Conservation (phyloP, 768 basidiomycete species). For the Boletus vermiculosoides region DNA sequence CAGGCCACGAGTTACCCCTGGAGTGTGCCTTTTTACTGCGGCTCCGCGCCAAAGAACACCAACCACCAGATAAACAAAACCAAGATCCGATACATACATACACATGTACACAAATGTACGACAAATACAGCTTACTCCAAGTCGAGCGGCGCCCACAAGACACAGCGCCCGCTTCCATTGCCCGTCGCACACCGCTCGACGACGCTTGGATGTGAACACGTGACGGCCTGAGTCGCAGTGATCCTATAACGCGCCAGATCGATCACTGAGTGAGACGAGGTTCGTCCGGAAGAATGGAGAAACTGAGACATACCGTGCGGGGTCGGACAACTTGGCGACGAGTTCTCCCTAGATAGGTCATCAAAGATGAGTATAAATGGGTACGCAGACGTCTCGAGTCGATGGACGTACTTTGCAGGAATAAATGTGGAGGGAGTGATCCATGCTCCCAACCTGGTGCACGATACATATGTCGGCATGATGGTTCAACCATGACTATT, state of each 20-base stretch:
- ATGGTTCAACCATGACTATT: neutral
- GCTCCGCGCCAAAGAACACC: neutral
- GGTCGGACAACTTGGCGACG: conserved; percentile 61
- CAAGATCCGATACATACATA: neutral
- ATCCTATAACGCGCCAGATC: conserved; percentile 43
- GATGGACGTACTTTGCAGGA: conserved; percentile 56
- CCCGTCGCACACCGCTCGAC: conserved; percentile 75
- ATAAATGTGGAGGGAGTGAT: conserved; percentile 72
- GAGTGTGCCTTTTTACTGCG: too few species aligned
- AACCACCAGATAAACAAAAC: neutral
- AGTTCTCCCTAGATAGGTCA: conserved; percentile 56
- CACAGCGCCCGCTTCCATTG: conserved; percentile 76
- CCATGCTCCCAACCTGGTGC: conserved; percentile 70
- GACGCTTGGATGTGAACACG: conserved; percentile 76
- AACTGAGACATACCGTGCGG: conserved; percentile 42
- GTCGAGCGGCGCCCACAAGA: conserved; percentile 65
- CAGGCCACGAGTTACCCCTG: too few species aligned
- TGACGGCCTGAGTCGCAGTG: conserved; percentile 87
- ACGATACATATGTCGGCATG: neutral
- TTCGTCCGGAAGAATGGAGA: neutral
- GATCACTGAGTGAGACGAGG: neutral
- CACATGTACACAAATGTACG: neutral
- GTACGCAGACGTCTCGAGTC: neutral
- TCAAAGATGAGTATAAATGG: neutral
- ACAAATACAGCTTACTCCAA: conserved; percentile 1